Evolutionary conservation across 176 grass and related monocot genomes (phyloP), one percentile per base, ranked within the genome.

Genomic region (Paspalum vaginatum): DNA sequence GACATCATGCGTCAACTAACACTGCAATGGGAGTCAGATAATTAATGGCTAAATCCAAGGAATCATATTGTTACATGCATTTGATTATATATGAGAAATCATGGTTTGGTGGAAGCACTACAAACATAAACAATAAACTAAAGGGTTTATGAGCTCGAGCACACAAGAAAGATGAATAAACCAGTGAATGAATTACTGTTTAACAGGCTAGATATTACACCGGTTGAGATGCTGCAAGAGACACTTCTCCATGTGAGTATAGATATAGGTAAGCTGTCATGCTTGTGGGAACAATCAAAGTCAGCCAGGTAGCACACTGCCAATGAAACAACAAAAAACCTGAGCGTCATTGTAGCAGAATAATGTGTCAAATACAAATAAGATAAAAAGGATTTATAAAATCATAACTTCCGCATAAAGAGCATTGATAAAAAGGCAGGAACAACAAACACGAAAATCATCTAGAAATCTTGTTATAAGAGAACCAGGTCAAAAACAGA

Each of bases 261-360:
- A 99, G 48, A 87, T 99, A 99, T 27, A 95, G 82, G 62, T 99
- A 99, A 62, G 96, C 92, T 84, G 96, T 93, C 92, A 99, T 99
- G 77, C 96, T 99, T 68, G 96, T 95, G 11, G 96, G 96, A 55
- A 99, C 92, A 41, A 95, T 73, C 55, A 99, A 88, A 39, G 92
- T 99, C 84, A 99, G 77, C 96, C 96, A 99, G 40, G 84, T 95
- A 50, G 96, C 96, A 79, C 96, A 95, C 96, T 99, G 86, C 74
- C 56, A 87, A 79, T 76, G 70, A 46, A 86, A 67, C 14, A 82
- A 42, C 11, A 89, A 73, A 57, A 56, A 56, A 65, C 9, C 14
- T 39, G 12, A 77, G n/a, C 8, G 6, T 63, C 47, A 54, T 54
- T 45, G 8, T 2, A 71, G 55, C 18, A 55, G n/a, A 70, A 85